A percentile compares a stretch with the other conserved stretches of the same genome.
Conservation (phyloP, 2,329 filamentous ascomycete species). For the Alternaria alternata region DNA sequence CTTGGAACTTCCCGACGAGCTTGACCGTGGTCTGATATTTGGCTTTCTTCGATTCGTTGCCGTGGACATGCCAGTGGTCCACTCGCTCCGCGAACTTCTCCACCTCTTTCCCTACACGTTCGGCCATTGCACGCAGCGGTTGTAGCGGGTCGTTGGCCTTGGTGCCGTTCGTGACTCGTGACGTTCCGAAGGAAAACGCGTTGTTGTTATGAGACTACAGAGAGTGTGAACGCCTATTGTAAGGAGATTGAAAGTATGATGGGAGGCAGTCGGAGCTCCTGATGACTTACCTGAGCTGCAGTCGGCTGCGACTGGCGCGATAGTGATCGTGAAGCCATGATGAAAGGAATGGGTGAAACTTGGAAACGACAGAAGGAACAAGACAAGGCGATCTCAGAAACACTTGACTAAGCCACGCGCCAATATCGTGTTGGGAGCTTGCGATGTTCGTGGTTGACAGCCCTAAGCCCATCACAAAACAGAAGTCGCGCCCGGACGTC, state of each 20-base stretch:
- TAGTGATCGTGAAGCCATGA: constrained; percentile 40
- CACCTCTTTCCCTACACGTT: constrained; percentile 79
- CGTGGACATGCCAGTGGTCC: constrained; percentile 69
- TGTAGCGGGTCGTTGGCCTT: constrained; percentile 58
- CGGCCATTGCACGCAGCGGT: constrained; percentile 69
- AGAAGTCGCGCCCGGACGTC: constrained; percentile 26
- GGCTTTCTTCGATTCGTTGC: constrained; percentile 48
- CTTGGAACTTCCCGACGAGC: constrained; percentile 53
- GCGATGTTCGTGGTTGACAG: constrained; percentile 14
- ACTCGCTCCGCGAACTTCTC: constrained; percentile 85
- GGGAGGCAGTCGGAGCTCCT: constrained; percentile 6
- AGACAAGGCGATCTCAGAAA: constrained; percentile 4
- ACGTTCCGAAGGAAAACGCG: constrained; percentile 21
- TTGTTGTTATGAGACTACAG: constrained; percentile 22
- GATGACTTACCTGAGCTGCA: constrained; percentile 34
- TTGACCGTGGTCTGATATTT: constrained; percentile 61
- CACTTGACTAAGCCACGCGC: neutral
- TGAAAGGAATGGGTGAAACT: neutral
- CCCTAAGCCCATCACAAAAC: constrained; percentile 35
- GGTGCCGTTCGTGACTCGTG: constrained; percentile 24
- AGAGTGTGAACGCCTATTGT: constrained; percentile 1
- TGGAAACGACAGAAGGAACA: neutral
- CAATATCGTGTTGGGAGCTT: constrained; percentile 5
- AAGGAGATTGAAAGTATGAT: neutral
- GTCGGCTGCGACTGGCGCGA: constrained; percentile 37